Evolutionary conservation across 2,329 filamentous ascomycete species (phyloP), one percentile per base, ranked within the genome.

Genomic region (Penicillium brasilianum): DNA sequence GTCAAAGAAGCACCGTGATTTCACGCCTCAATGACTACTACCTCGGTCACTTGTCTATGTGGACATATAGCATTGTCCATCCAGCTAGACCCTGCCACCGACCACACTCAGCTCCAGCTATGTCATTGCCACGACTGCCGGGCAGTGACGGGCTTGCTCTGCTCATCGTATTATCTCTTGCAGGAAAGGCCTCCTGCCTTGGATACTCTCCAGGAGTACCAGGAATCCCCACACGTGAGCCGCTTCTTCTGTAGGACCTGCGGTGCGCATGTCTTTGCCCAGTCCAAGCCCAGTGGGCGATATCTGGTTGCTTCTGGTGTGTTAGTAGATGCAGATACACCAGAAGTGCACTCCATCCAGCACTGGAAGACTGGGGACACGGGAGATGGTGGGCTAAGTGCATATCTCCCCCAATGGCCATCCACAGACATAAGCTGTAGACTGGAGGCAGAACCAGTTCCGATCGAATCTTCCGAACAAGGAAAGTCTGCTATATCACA

Each of bases 81-180:
- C 30, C 48, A 63, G 18, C 59, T 77, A 18, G 66, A 69, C 32
- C 55, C 61, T n/a, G 59, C 56, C 13, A 58, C 49, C 50, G 65
- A 71, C 44, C 65, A 62, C 30, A 62, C 62, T 20, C 58, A 61
- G 14, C 67, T 75, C n/a, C 64, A 74, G 53, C 63, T 86, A 63
- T 87, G 84, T 70, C 82, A 86, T 67, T 87, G 85, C 75, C 71
- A 72, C 60, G 76, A 72, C 28, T 87, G 84, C 70, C 80, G 84
- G 16, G 76, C 76, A 49, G 75, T 77, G 32, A 81, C 80, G 18
- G 84, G 84, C 20, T 73, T 80, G 11, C 73, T 84, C 9, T 80
- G 74, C 57, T 74, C 76, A 22, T 80, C 79, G n/a, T 80, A 81
- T 58, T 74, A 81, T 25, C 65, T 70, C 11, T 69, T 85, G 20